These are phyloP conservation scores for Pseudisothecium myosuroides DNA, from an alignment of 225 moss, liverwort and hornwort species.

Conservation along the genomic window DNA sequence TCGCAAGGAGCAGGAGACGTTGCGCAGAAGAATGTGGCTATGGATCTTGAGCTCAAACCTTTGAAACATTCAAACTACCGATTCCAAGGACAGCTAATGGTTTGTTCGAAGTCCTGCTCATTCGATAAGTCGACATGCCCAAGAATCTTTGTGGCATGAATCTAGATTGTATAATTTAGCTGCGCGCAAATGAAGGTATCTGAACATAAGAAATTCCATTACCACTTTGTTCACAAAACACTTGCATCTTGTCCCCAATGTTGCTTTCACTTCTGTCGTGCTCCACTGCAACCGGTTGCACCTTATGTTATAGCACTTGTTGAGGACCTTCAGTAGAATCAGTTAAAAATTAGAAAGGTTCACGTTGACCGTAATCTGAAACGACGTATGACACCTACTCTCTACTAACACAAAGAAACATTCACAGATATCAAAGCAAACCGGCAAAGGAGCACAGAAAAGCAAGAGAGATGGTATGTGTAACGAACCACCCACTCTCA, in stretches of 20 bases:
- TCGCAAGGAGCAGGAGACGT: neutral
- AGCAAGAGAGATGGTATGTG: neutral
- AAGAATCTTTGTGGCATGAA: neutral
- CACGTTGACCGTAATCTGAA: neutral
- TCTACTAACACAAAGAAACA: neutral
- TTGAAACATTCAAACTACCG: neutral
- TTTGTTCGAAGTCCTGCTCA: neutral
- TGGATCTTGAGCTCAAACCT: neutral
- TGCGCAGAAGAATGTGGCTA: neutral
- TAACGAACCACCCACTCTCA: slow-evolving; percentile 75
- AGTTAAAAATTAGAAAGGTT: neutral
- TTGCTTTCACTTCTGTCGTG: neutral
- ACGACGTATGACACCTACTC: neutral
- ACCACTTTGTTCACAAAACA: neutral
- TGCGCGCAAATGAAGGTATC: neutral
- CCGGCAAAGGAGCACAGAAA: neutral
- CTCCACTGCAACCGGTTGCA: neutral
- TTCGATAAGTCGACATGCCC: neutral
- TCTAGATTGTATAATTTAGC: neutral
- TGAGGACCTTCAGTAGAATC: neutral
- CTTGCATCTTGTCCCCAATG: neutral
- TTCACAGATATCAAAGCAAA: neutral
- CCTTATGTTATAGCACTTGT: neutral
- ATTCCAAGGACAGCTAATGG: neutral
- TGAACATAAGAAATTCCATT: neutral